Percentiles rank a stretch among this genome's conserved stretches.
Conservation (phyloP, 2,329 filamentous ascomycete genomes). For the Fusarium fujikuroi region DNA sequence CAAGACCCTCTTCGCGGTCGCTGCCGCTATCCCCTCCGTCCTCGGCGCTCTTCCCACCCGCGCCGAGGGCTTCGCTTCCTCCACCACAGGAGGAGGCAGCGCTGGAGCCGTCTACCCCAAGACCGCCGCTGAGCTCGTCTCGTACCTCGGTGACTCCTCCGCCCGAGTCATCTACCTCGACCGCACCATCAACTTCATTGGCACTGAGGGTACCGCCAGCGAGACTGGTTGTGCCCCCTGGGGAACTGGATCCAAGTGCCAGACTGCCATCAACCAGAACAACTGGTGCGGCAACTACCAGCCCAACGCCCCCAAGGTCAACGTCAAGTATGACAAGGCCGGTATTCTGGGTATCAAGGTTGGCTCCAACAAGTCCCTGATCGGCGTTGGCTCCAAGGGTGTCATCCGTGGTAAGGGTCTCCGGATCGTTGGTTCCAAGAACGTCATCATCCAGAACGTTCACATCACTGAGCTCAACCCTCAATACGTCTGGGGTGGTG, state of each 20-base stretch:
- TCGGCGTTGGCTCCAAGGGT: slow-evolving; percentile 63
- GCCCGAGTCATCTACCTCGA: slow-evolving; percentile 68
- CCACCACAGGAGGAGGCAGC: slow-evolving; percentile 69
- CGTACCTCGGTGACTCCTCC: slow-evolving; percentile 65
- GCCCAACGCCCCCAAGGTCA: slow-evolving; percentile 57
- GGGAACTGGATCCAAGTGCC: slow-evolving; percentile 63
- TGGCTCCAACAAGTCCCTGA: slow-evolving; percentile 66
- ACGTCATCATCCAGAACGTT: slow-evolving; percentile 71
- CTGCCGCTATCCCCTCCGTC: slow-evolving; percentile 33
- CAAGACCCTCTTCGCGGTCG: slow-evolving; percentile 34
- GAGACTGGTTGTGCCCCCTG: slow-evolving; percentile 68
- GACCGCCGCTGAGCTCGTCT: slow-evolving; percentile 65
- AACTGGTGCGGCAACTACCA: slow-evolving; percentile 70
- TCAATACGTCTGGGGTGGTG: slow-evolving; percentile 69
- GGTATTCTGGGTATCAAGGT: slow-evolving; percentile 62
- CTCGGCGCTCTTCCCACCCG: slow-evolving; percentile 47
- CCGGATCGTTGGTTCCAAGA: slow-evolving; percentile 58
- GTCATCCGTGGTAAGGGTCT: slow-evolving; percentile 69
- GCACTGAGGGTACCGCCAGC: slow-evolving; percentile 63
- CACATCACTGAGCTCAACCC: slow-evolving; percentile 66
- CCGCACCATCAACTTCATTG: slow-evolving; percentile 66
- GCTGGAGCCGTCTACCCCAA: slow-evolving; percentile 64
- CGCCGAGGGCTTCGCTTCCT: slow-evolving; percentile 58
- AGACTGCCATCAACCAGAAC: slow-evolving; percentile 69
- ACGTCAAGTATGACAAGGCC: slow-evolving; percentile 62